Percentiles rank a stretch among this genome's conserved stretches.
Conservation (phyloP, 768 basidiomycete genomes). For the Kwoniella europaea region DNA sequence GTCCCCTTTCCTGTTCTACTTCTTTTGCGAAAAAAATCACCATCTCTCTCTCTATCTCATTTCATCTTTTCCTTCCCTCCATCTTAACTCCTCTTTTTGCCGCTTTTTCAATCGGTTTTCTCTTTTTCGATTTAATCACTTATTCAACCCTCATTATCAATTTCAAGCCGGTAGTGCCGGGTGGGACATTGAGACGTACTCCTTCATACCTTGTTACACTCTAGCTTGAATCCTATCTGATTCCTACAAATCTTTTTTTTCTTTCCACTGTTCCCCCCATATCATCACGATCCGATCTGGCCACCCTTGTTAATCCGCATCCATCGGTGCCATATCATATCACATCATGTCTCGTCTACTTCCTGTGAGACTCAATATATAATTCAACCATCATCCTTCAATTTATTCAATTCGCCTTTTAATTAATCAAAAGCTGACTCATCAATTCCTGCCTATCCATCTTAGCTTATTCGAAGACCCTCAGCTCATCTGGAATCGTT, state of each 20-base stretch:
- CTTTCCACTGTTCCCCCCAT: background rate
- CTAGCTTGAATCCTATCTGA: constrained; percentile 3
- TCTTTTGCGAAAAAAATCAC: background rate
- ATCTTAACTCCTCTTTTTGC: background rate
- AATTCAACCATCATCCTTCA: background rate
- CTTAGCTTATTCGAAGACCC: constrained; percentile 11
- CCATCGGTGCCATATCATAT: background rate
- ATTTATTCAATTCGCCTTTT: background rate
- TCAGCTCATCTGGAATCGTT: constrained; percentile 6
- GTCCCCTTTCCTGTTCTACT: background rate
- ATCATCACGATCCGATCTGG: background rate
- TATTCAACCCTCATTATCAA: background rate
- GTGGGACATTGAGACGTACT: background rate
- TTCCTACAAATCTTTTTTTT: background rate
- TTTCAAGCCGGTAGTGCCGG: constrained; percentile 3
- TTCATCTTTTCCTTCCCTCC: background rate
- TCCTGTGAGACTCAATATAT: constrained; percentile 7
- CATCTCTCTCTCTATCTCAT: background rate
- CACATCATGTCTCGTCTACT: constrained; percentile 14
- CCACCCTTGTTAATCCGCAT: background rate
- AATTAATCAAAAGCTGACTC: background rate
- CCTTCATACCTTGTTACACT: background rate
- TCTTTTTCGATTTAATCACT: background rate
- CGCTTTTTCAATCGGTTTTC: background rate
- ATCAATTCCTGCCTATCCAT: background rate